Base-by-base conservation (phyloP, 2,329 filamentous ascomycete species). In the Bipolaris zeicola region DNA sequence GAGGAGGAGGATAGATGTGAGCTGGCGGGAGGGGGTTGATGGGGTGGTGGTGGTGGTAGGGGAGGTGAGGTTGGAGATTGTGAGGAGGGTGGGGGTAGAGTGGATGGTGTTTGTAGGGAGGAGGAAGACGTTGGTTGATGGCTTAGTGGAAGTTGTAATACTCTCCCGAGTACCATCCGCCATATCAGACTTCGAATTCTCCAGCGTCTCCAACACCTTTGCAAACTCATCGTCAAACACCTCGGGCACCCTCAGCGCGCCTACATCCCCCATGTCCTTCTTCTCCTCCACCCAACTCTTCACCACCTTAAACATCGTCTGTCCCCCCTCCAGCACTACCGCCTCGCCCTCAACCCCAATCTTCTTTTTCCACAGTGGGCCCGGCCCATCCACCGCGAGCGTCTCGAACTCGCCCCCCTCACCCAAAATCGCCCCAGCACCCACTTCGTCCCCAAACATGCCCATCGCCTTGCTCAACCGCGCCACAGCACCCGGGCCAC, bases 371-470 rank as follows among this genome's bases (percentile, higher is more conserved):
- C 95, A 97, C 57, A 97, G 74, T 47, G 79, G 78, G 0, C 70
- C 67, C 7, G 94, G 94, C 10, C 94, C 95, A 76, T 92, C 87
- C 34, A 98, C 71, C 42, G 95, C 92, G 50, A 98, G 79, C 28
- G 92, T 98, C 82, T 98, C 95, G 76, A 96, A 98, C 79, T 98
- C 95, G 3, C 95, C 95, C 5, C 95, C 95, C 74, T 98, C 95
- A 1, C 95, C 95, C 16, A 98, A 78, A 8, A 93, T 86, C 7
- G 90, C 89, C 0, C 90, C 92, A 61, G 82, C 79, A 58, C 84
- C 80, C 68, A 78, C 79, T 59, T 83, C 78, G 42, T 28, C 26
- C 7, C 89, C 89, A 77, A 96, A 96, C 60, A 86, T 83, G 47
- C 80, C 78, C 72, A 91, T 82, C 1, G 86, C 81, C 59, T 79